Base-by-base conservation (phyloP, 805 yeast genomes). In the Cyberlindnera euphorbiae region DNA sequence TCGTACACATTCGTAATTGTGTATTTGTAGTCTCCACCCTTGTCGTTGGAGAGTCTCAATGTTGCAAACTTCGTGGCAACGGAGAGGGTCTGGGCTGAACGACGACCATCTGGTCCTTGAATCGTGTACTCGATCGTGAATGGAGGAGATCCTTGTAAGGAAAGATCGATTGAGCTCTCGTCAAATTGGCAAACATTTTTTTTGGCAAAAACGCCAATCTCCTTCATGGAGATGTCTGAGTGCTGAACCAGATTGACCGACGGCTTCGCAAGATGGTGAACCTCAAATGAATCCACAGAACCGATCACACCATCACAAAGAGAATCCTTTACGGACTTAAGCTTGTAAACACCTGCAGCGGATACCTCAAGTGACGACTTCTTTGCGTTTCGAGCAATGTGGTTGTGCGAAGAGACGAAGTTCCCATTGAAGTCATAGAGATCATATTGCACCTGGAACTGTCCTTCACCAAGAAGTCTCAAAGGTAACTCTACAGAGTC, bases 41-140 rank as follows among this genome's bases (percentile, higher is more conserved):
- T 52, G n/a, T 54, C 60, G 17, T 72, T 62, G 11, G 63, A 62
- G 39, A 75, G 47, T 41, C 63, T 66, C 15, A 75, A 52, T 5
- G 71, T 65, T 2, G 76, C 75, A 49, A 62, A 66, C 49, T 66
- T 71, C 16, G 77, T 72, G 1, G 77, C 69, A 6, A 77, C 73
- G 33, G 75, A 77, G 17, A 73, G 49, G 7, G 56, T 50, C 33
- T 64, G 66, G 45, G 44, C 53, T 17, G 49, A 44, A 41, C 44
- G 55, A 35, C 54, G 58, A 1, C 86, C 86, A 49, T 61, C 65
- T 6, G 93, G 89, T 26, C 68, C 60, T 18, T 61, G 61, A 12
- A 82, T 59, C n/a, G 75, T 72, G 55, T 87, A 86, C 26, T 74
- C 77, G 17, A 88, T 62, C n/a, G 72, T 59, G 45, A 86, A 86